These are phyloP conservation scores for Lentinus tigrinus DNA, from an alignment of 768 basidiomycete genomes.

Conservation along the genomic window DNA sequence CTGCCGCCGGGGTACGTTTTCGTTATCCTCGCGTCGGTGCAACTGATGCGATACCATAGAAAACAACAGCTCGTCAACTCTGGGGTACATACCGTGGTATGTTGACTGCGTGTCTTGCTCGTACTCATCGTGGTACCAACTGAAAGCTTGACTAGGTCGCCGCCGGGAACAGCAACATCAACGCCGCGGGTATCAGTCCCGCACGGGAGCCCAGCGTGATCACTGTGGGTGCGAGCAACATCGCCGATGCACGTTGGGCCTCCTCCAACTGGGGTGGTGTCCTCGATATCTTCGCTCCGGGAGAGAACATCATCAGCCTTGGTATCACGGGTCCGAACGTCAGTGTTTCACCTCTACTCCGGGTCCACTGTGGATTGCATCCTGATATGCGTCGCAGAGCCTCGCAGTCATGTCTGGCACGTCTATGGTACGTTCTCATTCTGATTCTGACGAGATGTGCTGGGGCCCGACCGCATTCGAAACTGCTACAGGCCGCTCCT, in stretches of 20 bases:
- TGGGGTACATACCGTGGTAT: not conserved
- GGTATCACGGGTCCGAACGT: not conserved
- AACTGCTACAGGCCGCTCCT: not conserved
- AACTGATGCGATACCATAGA: no score
- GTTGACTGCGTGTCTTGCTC: not conserved
- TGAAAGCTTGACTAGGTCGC: constrained; percentile 7
- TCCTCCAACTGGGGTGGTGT: constrained; percentile 22
- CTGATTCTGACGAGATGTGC: no score
- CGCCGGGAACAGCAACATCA: constrained; percentile 17
- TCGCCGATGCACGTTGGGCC: constrained; percentile 8
- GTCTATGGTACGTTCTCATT: not conserved
- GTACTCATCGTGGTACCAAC: not conserved
- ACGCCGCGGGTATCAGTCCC: constrained; percentile 14
- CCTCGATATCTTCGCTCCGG: constrained; percentile 23
- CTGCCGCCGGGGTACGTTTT: no score
- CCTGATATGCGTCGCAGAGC: not conserved
- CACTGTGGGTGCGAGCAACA: constrained; percentile 18
- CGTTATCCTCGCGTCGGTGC: no score
- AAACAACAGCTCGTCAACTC: no score
- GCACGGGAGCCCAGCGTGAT: constrained; percentile 15
- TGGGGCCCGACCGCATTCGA: no score
- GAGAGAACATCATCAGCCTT: not conserved
- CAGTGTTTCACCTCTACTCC: not conserved
- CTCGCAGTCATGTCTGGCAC: not conserved
- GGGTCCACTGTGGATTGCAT: not conserved